Conservation (phyloP, 2,329 filamentous ascomycete species). For the Blumeriella jaapii region DNA sequence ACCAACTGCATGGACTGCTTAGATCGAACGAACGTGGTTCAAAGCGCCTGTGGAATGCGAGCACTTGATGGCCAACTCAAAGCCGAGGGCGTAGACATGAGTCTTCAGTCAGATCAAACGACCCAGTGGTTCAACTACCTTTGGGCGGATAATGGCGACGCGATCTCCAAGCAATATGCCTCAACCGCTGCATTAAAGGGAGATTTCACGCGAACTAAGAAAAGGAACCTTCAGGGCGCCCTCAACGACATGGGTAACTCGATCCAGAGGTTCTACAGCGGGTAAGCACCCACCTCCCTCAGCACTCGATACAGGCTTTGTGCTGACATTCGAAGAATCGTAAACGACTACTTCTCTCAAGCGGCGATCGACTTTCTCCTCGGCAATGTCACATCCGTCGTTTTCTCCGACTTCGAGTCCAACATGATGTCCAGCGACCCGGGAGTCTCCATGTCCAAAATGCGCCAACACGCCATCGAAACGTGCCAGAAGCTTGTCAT, state of each 20-base stretch:
- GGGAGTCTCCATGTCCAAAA: constrained; percentile 71
- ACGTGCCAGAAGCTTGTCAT: constrained; percentile 79
- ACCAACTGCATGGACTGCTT: constrained; percentile 99
- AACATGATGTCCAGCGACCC: constrained; percentile 91
- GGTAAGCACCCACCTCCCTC: too few species aligned
- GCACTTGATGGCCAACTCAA: constrained; percentile 72
- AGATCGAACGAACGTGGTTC: constrained; percentile 90
- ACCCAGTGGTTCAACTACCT: constrained; percentile 92
- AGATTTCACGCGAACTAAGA: constrained; percentile 85
- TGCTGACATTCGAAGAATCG: constrained; percentile 51
- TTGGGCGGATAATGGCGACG: constrained; percentile 97
- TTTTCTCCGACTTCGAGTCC: constrained; percentile 90
- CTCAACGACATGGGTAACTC: constrained; percentile 86
- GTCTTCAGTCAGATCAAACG: constrained; percentile 61
- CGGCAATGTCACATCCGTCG: constrained; percentile 70
- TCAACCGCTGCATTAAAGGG: constrained; percentile 93
- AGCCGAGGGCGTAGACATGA: constrained; percentile 64
- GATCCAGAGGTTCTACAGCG: constrained; percentile 61
- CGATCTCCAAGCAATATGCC: constrained; percentile 89
- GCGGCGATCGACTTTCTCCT: constrained; percentile 89
- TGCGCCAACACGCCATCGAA: constrained; percentile 83
- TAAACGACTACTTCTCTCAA: constrained; percentile 96
- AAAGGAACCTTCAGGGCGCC: constrained; percentile 82
- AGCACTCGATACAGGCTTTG: too few species aligned
- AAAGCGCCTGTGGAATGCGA: constrained; percentile 78